phyloP scores from a whole-genome alignment of 2,329 filamentous ascomycete species.

The Parastagonospora nodorum region DNA sequence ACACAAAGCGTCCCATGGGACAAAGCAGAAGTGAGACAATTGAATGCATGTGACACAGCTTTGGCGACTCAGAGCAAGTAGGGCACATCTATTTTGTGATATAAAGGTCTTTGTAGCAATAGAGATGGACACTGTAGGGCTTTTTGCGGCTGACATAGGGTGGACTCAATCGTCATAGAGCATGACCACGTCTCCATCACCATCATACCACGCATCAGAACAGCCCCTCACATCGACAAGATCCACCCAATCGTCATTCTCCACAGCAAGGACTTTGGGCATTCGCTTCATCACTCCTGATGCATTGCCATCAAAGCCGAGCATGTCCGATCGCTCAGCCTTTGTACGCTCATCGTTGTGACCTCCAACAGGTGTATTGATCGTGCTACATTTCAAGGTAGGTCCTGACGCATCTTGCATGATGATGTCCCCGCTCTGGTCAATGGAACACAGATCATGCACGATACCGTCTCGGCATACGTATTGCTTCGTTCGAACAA shows the following conservation, averaged over 20 bases:
- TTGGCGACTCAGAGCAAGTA: too few relatives aligned
- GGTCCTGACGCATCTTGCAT: slow-evolving; percentile 12
- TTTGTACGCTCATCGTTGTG: slow-evolving; percentile 1
- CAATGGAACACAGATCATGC: slow-evolving; percentile 14
- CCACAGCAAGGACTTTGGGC: slow-evolving; percentile 29
- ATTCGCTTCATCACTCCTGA: slow-evolving; percentile 20
- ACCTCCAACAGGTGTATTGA: not conserved
- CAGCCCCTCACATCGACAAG: slow-evolving; percentile 31
- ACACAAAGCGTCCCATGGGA: too few relatives aligned
- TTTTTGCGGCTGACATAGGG: not conserved
- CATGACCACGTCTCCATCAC: slow-evolving; percentile 32
- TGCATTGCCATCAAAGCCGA: slow-evolving; percentile 28
- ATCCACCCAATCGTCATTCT: slow-evolving; percentile 37
- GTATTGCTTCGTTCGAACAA: slow-evolving; percentile 8
- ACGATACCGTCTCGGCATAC: slow-evolving; percentile 35
- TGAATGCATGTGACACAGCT: too few relatives aligned
- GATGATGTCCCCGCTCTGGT: slow-evolving; percentile 16
- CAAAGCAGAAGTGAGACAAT: too few relatives aligned
- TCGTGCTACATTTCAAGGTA: not conserved
- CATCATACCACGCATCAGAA: slow-evolving; percentile 36
- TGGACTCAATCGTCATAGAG: slow-evolving; percentile 9
- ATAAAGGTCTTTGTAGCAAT: too few relatives aligned
- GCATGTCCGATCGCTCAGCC: slow-evolving; percentile 4
- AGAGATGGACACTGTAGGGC: too few relatives aligned
- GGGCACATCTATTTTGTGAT: too few relatives aligned